Conservation (phyloP, 2,329 filamentous ascomycete species). For the Fusarium concolor region DNA sequence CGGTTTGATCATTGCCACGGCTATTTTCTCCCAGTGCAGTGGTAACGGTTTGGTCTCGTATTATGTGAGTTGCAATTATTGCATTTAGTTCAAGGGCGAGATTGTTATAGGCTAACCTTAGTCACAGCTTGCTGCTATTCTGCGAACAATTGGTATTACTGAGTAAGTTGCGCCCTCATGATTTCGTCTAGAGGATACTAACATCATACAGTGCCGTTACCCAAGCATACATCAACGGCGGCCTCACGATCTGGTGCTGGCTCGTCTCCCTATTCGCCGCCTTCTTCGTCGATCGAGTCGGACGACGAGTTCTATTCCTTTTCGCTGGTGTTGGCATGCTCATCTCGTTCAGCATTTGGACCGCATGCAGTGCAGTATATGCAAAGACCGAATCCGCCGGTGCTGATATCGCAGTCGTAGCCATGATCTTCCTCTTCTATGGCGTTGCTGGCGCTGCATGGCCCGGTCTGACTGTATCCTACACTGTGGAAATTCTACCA, state of each 20-base stretch:
- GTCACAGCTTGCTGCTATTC: constrained; percentile 34
- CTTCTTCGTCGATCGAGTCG: constrained; percentile 43
- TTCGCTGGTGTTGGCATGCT: constrained; percentile 43
- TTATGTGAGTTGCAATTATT: constrained; percentile 26
- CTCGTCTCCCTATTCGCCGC: constrained; percentile 39
- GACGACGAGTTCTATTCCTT: constrained; percentile 39
- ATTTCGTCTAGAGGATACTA: accelerated
- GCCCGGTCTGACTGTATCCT: constrained; percentile 42
- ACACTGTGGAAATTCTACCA: constrained; percentile 41
- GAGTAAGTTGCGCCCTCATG: constrained; percentile 6
- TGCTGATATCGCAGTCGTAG: constrained; percentile 39
- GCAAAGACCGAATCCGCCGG: constrained; percentile 35
- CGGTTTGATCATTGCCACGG: constrained; percentile 37
- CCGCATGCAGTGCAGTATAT: constrained; percentile 41
- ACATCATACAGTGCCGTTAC: constrained; percentile 26
- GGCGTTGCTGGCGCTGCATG: constrained; percentile 41
- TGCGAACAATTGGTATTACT: constrained; percentile 41
- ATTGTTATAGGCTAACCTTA: not conserved
- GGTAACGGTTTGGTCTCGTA: constrained; percentile 42
- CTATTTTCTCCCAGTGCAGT: constrained; percentile 41
- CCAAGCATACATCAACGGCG: constrained; percentile 43
- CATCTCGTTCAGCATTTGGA: constrained; percentile 41
- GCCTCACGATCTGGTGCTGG: constrained; percentile 44
- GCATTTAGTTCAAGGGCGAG: too few relatives aligned
- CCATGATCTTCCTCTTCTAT: constrained; percentile 46